Percentiles rank a stretch among this genome's conserved stretches.
These are phyloP conservation scores for Wickerhamomyces sydowiorum DNA, from an alignment of 805 yeast species.

Conservation along the genomic window DNA sequence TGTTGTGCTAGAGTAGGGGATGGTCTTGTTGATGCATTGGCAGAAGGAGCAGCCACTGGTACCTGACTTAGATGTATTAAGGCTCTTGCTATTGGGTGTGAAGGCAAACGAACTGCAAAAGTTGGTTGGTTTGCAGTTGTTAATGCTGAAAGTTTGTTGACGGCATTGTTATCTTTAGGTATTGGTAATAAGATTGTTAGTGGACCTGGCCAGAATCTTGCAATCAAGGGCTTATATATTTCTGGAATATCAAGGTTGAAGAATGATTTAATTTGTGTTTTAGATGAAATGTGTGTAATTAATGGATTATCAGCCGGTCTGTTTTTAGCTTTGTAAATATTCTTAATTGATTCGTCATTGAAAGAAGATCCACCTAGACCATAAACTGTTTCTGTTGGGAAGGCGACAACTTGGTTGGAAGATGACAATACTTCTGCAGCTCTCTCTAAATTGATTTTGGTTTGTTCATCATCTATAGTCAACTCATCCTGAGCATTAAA, in stretches of 20 bases:
- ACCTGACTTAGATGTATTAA: conserved; percentile 76
- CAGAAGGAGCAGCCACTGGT: conserved; percentile 97
- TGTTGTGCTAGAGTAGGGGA: conserved; percentile 88
- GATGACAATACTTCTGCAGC: conserved; percentile 55
- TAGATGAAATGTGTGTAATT: conserved; percentile 81
- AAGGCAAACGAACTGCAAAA: conserved; percentile 87
- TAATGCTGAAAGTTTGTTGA: conserved; percentile 53
- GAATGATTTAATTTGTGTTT: conserved; percentile 60
- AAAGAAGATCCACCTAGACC: conserved; percentile 90
- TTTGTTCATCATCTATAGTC: conserved; percentile 43
- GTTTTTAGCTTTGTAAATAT: conserved; percentile 83
- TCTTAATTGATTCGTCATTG: conserved; percentile 61
- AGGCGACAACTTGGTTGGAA: conserved; percentile 67
- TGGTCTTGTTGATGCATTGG: conserved; percentile 93
- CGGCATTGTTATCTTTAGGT: conserved; percentile 11
- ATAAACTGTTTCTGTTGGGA: conserved; percentile 96
- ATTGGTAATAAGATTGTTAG: conserved; percentile 78
- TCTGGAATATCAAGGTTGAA: conserved; percentile 57
- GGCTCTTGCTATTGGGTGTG: conserved; percentile 85
- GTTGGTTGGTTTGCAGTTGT: conserved; percentile 89
- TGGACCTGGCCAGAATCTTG: conserved; percentile 94
- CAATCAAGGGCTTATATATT: conserved; percentile 58
- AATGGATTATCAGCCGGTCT: conserved; percentile 95
- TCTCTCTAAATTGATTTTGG: conserved; percentile 40
- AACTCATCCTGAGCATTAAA: conserved; percentile 26